Conservation (phyloP, 768 basidiomycete genomes). For the Porphyrellus cyaneotinctus region DNA sequence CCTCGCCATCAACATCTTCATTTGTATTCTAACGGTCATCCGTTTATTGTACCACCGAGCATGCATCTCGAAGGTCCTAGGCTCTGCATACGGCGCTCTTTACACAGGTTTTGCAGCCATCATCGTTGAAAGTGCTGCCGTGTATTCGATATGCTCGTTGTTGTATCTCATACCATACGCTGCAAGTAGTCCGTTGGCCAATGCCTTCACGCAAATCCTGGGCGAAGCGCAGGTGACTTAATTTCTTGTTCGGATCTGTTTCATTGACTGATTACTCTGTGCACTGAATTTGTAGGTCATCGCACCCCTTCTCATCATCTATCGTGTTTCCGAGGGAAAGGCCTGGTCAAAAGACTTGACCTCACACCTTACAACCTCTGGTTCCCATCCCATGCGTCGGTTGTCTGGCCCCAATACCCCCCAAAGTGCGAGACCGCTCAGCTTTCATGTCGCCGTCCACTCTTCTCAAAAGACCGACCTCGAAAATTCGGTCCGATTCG, state of each 20-base stretch:
- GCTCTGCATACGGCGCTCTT: constrained; percentile 22
- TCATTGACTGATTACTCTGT: neutral
- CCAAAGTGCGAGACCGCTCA: neutral
- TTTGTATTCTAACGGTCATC: constrained; percentile 29
- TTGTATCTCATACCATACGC: constrained; percentile 31
- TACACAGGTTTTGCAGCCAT: constrained; percentile 33
- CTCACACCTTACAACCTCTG: constrained; percentile 1
- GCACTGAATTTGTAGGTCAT: constrained; percentile 34
- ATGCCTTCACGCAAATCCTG: constrained; percentile 28
- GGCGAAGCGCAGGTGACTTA: constrained; percentile 27
- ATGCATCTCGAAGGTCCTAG: constrained; percentile 25
- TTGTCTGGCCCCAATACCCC: neutral
- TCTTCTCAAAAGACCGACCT: neutral
- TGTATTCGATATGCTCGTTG: constrained; percentile 31
- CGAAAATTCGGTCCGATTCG: constrained; percentile 1
- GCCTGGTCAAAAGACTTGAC: constrained; percentile 34
- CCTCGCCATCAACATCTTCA: constrained; percentile 30
- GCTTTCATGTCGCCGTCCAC: constrained; percentile 18
- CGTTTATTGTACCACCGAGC: constrained; percentile 31
- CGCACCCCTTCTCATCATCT: constrained; percentile 45
- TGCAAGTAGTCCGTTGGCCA: constrained; percentile 19
- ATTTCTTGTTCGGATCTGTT: neutral
- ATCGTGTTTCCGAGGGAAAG: constrained; percentile 42
- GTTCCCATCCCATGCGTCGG: constrained; percentile 12
- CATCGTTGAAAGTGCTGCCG: constrained; percentile 32